Conservation (phyloP, 2,329 filamentous ascomycete genomes). For the Colletotrichum scovillei region DNA sequence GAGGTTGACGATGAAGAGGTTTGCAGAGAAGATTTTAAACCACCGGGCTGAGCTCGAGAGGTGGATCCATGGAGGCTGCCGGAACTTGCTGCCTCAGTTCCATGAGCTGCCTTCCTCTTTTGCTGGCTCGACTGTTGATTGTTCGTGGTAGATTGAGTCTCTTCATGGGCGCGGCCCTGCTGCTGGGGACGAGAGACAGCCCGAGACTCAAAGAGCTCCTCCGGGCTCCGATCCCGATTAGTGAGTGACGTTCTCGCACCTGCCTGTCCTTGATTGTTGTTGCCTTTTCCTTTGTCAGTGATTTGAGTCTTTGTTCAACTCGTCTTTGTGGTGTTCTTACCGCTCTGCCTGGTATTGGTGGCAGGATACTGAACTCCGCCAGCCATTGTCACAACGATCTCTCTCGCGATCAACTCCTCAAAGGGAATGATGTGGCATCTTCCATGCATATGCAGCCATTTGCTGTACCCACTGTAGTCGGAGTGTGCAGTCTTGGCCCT, state of each 20-base stretch:
- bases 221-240: neutral
- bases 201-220: neutral
- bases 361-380: neutral
- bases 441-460: slow-evolving; percentile 19
- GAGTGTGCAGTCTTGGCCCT: neutral
- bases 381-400: neutral
- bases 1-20: neutral
- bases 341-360: neutral
- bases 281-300: neutral
- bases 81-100: neutral
- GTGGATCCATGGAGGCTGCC: neutral
- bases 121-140: neutral
- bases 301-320: neutral
- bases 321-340: neutral
- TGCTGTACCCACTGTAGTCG: neutral
- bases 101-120: neutral
- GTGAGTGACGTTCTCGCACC: neutral
- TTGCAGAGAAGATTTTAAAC: neutral
- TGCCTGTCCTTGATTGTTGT: neutral
- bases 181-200: neutral
- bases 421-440: slow-evolving; percentile 21
- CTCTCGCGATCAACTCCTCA: neutral
- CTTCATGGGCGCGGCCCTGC: neutral
- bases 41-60: neutral
- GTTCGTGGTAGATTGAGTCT: neutral